A percentile compares a stretch with the other conserved stretches of the same genome.
Conservation (phyloP, 345 rosid genomes). For the Triadica sebifera region DNA sequence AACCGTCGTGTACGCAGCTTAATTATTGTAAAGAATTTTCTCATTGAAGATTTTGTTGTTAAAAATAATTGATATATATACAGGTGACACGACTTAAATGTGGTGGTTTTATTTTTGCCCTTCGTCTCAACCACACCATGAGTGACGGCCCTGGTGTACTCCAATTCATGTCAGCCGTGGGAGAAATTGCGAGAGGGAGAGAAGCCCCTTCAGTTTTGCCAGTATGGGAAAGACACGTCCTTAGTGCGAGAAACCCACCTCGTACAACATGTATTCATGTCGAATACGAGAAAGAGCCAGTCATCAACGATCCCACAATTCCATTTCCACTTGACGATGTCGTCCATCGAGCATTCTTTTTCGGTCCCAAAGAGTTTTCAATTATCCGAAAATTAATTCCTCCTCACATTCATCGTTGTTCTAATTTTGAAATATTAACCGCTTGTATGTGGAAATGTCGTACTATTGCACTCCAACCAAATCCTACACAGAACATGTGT, state of each 20-base stretch:
- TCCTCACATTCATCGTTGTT: background rate
- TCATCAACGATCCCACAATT: background rate
- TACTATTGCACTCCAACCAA: slow-evolving; percentile 6
- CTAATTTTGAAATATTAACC: slow-evolving; percentile 15
- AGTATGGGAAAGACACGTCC: slow-evolving; percentile 15
- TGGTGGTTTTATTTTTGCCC: slow-evolving; percentile 11
- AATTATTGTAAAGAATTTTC: too few species aligned
- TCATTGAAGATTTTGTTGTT: too few species aligned
- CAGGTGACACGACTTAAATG: slow-evolving; percentile 17
- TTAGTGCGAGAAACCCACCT: slow-evolving; percentile 8
- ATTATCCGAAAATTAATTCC: slow-evolving; percentile 1
- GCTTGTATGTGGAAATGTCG: slow-evolving; percentile 32
- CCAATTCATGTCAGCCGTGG: slow-evolving; percentile 16
- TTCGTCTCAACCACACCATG: slow-evolving; percentile 13
- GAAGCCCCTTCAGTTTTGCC: slow-evolving; percentile 2
- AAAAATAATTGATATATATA: too few species aligned
- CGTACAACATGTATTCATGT: background rate
- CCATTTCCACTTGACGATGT: slow-evolving; percentile 5
- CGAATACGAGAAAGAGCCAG: background rate
- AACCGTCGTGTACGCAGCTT: too few species aligned
- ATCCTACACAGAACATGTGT: slow-evolving; percentile 11
- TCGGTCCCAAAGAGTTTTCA: background rate
- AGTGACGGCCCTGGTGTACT: background rate
- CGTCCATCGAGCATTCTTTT: slow-evolving; percentile 7
- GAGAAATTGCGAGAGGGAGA: slow-evolving; percentile 11